Evolutionary conservation across 441 rosid genomes (phyloP).

Genomic region (Bocquillonia castaneifolia): DNA sequence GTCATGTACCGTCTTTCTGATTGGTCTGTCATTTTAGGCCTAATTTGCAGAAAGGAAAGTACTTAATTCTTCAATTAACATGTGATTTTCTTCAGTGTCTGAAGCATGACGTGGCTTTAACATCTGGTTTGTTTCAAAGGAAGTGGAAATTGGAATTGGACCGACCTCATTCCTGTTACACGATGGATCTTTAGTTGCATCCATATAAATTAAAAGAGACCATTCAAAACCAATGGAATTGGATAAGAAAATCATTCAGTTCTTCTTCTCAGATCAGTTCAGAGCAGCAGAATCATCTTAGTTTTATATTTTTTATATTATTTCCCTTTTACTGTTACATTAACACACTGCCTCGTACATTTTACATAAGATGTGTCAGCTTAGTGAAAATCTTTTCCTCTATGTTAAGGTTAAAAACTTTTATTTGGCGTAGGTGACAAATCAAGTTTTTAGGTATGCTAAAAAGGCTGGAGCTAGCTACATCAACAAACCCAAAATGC

Average conservation of each 20-base stretch:
- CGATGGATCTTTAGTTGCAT: neutral
- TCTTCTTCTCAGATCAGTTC: neutral
- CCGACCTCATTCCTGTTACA: neutral
- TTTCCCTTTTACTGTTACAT: constrained; percentile 3
- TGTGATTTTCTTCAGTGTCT: constrained; percentile 6
- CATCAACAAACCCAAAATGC: constrained; percentile 96
- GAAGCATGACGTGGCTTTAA: constrained; percentile 3
- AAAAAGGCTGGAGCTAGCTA: constrained; percentile 90
- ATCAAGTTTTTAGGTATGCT: constrained; percentile 87
- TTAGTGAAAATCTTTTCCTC: neutral
- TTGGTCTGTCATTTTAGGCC: constrained; percentile 16
- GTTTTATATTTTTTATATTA: neutral
- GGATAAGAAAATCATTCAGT: constrained; percentile 2
- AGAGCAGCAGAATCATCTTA: neutral
- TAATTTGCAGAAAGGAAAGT: neutral
- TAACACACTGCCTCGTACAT: neutral
- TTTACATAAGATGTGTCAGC: neutral
- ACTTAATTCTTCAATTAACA: constrained; percentile 17
- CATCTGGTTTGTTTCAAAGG: neutral
- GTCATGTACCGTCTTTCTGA: constrained; percentile 4
- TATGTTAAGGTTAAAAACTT: neutral
- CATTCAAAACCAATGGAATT: too few relatives aligned
- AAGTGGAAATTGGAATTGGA: neutral
- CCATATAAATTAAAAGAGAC: neutral
- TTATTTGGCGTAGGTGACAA: constrained; percentile 87